Evolutionary conservation across 2,329 filamentous ascomycete genomes (phyloP), one percentile per base, ranked within the genome.

Genomic region (Chrysosphaeria jannelii): DNA sequence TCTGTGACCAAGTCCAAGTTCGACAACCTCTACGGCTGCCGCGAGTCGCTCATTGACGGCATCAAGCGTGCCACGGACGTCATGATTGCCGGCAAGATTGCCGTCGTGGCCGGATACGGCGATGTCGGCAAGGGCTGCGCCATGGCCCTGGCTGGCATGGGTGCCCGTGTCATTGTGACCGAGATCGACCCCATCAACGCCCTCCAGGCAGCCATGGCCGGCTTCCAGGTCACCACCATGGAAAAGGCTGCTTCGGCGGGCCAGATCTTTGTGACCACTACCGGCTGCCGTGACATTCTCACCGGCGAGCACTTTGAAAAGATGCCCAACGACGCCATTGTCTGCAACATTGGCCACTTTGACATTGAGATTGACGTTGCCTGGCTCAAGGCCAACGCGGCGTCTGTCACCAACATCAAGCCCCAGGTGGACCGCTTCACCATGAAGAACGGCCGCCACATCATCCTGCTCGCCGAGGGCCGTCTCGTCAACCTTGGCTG

Each of bases 21-120:
- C 49, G 85, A 93, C 66, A 97, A 97, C 69, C 57, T 93, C 35
- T 97, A 93, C 65, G 81, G 85, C 45, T 93, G 85, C 76, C 70
- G 78, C 47, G 85, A 93, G 60, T 91, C 81, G 33, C 71, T 97
- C 40, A 68, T 97, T 42, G 85, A 97, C 50, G 85, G 85, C 49
- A 93, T 97, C 68, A 97, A 93, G 74, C 81, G 81, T 57, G 81
- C 85, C 40, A 97, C 85, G 50, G 81, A 97, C 58, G 85, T 93
- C 52, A 97, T 97, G 85, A 81, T 93, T 60, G 85, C 85, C 44
- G 85, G 85, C 50, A 93, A 97, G 71, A 66, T 91, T 41, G 78
- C 75, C 35, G 79, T 93, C 36, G 85, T 97, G 37, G 85, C 85
- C 41, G 85, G 85, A 48, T 97, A 70, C 59, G 81, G 81, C 67